Conservation (phyloP, 805 yeast species). For the Ogataea trehalophila region DNA sequence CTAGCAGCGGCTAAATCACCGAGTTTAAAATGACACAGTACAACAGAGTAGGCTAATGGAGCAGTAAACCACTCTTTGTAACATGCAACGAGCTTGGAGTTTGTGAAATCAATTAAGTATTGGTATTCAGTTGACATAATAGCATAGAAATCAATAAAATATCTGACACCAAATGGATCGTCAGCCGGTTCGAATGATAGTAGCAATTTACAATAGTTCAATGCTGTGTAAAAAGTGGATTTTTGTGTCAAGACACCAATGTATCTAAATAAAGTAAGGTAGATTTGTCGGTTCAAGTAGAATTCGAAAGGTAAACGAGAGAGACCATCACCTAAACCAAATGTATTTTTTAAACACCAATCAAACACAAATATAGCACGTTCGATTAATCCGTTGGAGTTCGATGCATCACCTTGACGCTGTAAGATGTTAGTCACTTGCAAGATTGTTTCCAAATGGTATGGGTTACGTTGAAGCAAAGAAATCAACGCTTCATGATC, state of each 20-base stretch:
- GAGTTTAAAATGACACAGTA: slow-evolving; percentile 52
- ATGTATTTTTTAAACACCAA: slow-evolving; percentile 58
- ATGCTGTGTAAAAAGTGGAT: slow-evolving; percentile 74
- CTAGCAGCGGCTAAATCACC: slow-evolving; percentile 40
- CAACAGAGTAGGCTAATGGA: slow-evolving; percentile 61
- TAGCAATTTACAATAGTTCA: slow-evolving; percentile 66
- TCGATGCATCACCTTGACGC: slow-evolving; percentile 72
- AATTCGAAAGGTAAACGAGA: slow-evolving; percentile 71
- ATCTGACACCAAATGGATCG: slow-evolving; percentile 82
- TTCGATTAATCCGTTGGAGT: slow-evolving; percentile 71
- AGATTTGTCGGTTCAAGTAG: slow-evolving; percentile 73
- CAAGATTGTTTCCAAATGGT: slow-evolving; percentile 71
- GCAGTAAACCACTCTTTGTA: slow-evolving; percentile 70
- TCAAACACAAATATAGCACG: slow-evolving; percentile 77
- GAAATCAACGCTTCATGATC: slow-evolving; percentile 70
- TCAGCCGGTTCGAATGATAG: slow-evolving; percentile 65
- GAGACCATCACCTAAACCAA: slow-evolving; percentile 52
- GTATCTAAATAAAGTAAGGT: slow-evolving; percentile 67
- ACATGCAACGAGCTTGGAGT: slow-evolving; percentile 51
- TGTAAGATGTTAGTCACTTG: slow-evolving; percentile 72
- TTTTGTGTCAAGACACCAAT: slow-evolving; percentile 67
- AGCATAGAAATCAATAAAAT: slow-evolving; percentile 77
- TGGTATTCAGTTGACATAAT: slow-evolving; percentile 58
- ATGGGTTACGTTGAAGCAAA: slow-evolving; percentile 57
- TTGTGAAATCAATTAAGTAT: slow-evolving; percentile 53